Evolutionary conservation across 2,329 filamentous ascomycete genomes (phyloP).

Genomic region (Chaetothyriales sp.): DNA sequence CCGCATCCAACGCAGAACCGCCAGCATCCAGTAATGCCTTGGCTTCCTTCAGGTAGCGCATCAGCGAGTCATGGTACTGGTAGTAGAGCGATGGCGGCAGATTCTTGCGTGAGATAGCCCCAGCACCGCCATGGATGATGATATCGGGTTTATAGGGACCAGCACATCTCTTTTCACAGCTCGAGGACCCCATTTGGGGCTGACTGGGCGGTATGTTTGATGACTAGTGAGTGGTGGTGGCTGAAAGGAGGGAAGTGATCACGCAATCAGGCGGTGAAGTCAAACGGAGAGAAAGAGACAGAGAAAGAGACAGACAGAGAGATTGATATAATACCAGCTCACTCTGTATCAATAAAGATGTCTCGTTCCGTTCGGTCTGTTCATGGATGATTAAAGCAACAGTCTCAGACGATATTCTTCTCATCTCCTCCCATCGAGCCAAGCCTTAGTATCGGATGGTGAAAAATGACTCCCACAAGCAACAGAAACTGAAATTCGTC

Average conservation of each 20-base stretch:
- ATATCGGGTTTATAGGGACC: constrained; percentile 37
- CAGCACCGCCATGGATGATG: constrained; percentile 60
- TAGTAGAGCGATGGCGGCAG: constrained; percentile 44
- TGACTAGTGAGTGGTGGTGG: background rate
- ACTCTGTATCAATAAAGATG: background rate
- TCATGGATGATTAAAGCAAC: background rate
- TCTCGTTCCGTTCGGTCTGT: background rate
- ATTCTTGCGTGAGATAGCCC: constrained; percentile 47
- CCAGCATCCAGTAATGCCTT: constrained; percentile 24
- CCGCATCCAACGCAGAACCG: constrained; percentile 51
- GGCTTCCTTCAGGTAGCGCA: constrained; percentile 42
- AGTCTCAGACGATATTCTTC: background rate
- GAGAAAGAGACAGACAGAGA: background rate
- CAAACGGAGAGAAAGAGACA: background rate
- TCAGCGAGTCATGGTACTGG: constrained; percentile 45
- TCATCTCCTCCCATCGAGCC: background rate
- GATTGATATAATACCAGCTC: no score
- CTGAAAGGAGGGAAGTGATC: background rate
- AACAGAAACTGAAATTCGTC: background rate
- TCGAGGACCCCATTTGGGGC: background rate
- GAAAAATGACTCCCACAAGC: background rate
- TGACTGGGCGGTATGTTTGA: background rate
- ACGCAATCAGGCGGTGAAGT: background rate
- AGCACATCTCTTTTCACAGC: background rate
- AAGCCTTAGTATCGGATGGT: background rate